Conservation (phyloP, 1,284 basidiomycete species). For the Trichosporon sp. region DNA sequence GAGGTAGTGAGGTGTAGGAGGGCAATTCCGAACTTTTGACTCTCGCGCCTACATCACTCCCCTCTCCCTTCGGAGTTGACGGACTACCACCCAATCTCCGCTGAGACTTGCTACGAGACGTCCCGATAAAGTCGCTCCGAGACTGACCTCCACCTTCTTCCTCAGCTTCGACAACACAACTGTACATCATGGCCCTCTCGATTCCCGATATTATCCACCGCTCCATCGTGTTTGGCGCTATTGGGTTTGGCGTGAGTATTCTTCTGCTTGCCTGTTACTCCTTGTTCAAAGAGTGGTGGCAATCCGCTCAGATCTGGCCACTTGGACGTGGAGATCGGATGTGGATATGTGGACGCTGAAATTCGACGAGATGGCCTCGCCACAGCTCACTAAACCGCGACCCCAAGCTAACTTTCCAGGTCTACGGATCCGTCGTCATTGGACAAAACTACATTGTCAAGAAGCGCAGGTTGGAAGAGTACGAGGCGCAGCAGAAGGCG, state of each 20-base stretch:
- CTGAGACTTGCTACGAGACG: not conserved
- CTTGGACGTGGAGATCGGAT: too few species aligned
- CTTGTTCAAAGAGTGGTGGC: too few species aligned
- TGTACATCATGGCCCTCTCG: constrained; percentile 4
- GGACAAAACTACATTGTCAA: constrained; percentile 19
- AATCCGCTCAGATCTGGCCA: too few species aligned
- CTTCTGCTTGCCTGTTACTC: too few species aligned
- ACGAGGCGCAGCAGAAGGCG: constrained; percentile 3
- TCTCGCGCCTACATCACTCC: too few species aligned
- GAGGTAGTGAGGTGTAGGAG: not conserved
- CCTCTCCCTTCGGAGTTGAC: not conserved
- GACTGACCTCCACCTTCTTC: not conserved
- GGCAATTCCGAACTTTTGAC: not conserved
- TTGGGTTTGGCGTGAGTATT: constrained; percentile 19
- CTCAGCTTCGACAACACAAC: not conserved
- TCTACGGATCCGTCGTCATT: constrained; percentile 20
- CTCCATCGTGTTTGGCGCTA: constrained; percentile 13
- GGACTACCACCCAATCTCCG: not conserved
- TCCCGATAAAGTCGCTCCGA: not conserved
- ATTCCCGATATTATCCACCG: constrained; percentile 19
- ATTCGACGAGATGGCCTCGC: too few species aligned
- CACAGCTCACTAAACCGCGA: too few species aligned
- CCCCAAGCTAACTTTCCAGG: not conserved
- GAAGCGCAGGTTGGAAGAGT: constrained; percentile 7
- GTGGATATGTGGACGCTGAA: too few species aligned